Evolutionary conservation across 2,329 filamentous ascomycete genomes (phyloP).

Genomic region (Aureobasidium sp.): DNA sequence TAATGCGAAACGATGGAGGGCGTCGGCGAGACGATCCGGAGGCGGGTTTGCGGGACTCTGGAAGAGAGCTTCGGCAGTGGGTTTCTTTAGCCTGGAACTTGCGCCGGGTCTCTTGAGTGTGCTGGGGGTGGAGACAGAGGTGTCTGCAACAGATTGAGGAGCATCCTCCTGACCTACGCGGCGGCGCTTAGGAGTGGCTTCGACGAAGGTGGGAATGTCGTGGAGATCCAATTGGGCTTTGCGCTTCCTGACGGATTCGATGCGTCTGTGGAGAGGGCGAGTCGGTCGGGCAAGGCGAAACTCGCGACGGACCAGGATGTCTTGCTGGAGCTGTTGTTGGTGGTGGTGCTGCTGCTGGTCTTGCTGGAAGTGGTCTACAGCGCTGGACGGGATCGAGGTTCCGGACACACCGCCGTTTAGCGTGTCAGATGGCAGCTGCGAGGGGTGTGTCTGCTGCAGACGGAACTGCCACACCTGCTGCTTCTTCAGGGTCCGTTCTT

Average conservation of each 20-base stretch:
- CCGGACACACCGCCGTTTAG: background rate
- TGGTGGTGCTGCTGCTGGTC: background rate
- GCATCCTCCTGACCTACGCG: slow-evolving; percentile 2
- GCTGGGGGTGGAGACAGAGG: background rate
- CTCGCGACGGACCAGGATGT: slow-evolving; percentile 7
- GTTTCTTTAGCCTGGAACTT: slow-evolving; percentile 8
- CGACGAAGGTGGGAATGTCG: slow-evolving; percentile 19
- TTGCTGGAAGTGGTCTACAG: slow-evolving; percentile 1
- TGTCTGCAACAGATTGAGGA: background rate
- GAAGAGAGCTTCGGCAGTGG: slow-evolving; percentile 13
- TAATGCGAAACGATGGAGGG: slow-evolving; percentile 15
- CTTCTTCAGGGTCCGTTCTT: slow-evolving; percentile 17
- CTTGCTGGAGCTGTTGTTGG: background rate
- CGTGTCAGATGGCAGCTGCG: background rate
- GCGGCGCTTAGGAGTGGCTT: slow-evolving; percentile 10
- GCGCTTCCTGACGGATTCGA: slow-evolving; percentile 12
- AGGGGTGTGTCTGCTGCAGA: slow-evolving; percentile 13
- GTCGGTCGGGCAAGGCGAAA: slow-evolving; percentile 14
- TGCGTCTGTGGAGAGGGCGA: slow-evolving; percentile 3
- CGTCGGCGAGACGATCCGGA: slow-evolving; percentile 16
- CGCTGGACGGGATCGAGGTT: background rate
- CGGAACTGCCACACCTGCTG: slow-evolving; percentile 18
- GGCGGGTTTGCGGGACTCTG: slow-evolving; percentile 18
- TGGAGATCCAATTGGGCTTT: slow-evolving; percentile 8
- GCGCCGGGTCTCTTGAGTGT: slow-evolving; percentile 18